Percentiles rank a stretch among this genome's conserved stretches.
Conservation (phyloP, 2,329 filamentous ascomycete genomes). For the Calonectria crousiana region DNA sequence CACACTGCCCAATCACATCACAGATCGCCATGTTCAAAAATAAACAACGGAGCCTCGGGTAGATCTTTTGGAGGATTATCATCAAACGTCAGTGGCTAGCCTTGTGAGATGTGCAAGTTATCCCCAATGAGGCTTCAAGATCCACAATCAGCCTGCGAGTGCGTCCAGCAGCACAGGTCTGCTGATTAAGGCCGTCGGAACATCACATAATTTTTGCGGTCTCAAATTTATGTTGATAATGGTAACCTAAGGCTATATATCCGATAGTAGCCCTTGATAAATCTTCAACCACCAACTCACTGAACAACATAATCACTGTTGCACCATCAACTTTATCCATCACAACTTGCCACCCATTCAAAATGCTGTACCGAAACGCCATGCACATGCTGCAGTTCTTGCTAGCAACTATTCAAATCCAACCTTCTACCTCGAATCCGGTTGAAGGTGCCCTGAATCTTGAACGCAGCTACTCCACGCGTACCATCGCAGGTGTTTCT, state of each 20-base stretch:
- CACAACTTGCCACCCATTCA: no score
- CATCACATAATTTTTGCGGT: background rate
- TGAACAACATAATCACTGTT: background rate
- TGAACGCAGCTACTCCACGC: background rate
- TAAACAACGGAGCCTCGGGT: background rate
- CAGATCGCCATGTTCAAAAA: background rate
- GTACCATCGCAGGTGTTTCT: slow-evolving; percentile 7
- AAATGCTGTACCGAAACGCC: background rate
- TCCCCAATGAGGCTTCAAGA: background rate
- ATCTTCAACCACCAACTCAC: background rate
- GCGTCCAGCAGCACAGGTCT: background rate
- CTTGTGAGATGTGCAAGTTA: background rate
- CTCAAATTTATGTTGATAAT: background rate
- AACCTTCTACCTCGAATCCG: background rate
- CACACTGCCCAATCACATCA: background rate
- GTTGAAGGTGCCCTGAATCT: background rate
- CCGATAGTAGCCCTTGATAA: fast-evolving
- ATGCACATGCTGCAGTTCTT: background rate
- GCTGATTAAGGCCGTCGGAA: background rate
- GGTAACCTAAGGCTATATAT: background rate
- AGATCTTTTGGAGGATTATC: background rate
- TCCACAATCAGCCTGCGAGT: background rate
- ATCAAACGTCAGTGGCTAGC: background rate
- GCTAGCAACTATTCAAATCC: background rate
- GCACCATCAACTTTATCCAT: background rate